Percentiles rank a stretch among this genome's conserved stretches.
These are phyloP conservation scores for Cicer bijugum DNA, from an alignment of 306 rosid species.

Conservation along the genomic window DNA sequence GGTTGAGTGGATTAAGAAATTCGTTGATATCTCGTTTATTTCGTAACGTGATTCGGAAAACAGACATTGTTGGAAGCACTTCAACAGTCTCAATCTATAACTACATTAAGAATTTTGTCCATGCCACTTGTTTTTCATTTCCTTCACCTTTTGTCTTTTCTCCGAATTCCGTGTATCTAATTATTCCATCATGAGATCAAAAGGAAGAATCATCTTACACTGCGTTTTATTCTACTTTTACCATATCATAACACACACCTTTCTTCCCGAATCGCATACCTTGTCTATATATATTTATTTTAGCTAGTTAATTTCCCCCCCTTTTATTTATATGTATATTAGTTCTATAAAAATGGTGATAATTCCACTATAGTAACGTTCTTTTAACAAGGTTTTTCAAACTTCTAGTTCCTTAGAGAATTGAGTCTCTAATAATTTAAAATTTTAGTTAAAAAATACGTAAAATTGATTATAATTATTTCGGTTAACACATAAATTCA, in stretches of 20 bases:
- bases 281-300: too few relatives aligned
- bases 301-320: too few relatives aligned
- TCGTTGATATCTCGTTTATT: neutral
- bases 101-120: neutral
- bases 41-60: neutral
- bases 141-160: neutral
- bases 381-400: too few relatives aligned
- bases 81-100: neutral
- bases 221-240: neutral
- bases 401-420: too few relatives aligned
- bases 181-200: neutral
- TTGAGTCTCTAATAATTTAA: too few relatives aligned
- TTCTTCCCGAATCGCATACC: too few relatives aligned
- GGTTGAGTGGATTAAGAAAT: neutral
- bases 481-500: too few relatives aligned
- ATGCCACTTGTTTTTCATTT: neutral
- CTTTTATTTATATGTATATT: too few relatives aligned
- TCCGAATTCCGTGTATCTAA: neutral
- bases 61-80: neutral
- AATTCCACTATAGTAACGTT: too few relatives aligned
- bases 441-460: too few relatives aligned
- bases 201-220: neutral
- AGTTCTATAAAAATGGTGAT: too few relatives aligned
- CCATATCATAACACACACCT: neutral
- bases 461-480: too few relatives aligned